Evolutionary conservation across 768 basidiomycete genomes (phyloP).

Genomic region (Suillus tomentosus): DNA sequence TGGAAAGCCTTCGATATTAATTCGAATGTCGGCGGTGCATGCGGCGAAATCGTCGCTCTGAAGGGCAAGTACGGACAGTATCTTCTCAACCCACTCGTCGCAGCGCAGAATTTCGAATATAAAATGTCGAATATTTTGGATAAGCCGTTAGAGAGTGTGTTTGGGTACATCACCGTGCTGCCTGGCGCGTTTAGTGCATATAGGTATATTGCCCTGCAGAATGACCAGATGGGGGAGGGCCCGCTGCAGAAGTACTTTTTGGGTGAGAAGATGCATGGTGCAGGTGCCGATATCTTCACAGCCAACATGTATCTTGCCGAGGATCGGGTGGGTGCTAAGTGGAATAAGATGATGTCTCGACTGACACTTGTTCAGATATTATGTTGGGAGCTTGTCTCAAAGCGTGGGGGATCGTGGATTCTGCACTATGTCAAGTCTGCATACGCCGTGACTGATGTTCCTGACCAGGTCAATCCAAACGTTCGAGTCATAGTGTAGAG

Average conservation of each 20-base stretch:
- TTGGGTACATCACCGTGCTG: constrained; percentile 93
- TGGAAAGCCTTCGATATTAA: constrained; percentile 97
- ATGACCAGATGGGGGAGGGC: constrained; percentile 80
- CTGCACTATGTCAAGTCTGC: constrained; percentile 97
- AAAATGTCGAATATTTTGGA: constrained; percentile 94
- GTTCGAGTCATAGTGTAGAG: not conserved
- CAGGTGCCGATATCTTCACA: constrained; percentile 88
- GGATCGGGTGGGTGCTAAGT: constrained; percentile 57
- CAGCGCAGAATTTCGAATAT: constrained; percentile 93
- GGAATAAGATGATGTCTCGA: not conserved
- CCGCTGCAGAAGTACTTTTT: constrained; percentile 96
- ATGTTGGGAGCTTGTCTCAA: constrained; percentile 98
- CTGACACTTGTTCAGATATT: constrained; percentile 61
- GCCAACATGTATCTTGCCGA: constrained; percentile 97
- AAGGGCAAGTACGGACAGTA: constrained; percentile 83
- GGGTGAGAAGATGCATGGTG: constrained; percentile 92
- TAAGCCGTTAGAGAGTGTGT: constrained; percentile 86
- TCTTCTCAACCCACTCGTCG: constrained; percentile 83
- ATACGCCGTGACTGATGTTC: constrained; percentile 90
- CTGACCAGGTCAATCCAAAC: constrained; percentile 64
- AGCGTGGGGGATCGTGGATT: constrained; percentile 86
- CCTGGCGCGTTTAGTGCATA: constrained; percentile 94
- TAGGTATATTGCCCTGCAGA: constrained; percentile 88
- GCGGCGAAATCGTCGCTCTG: constrained; percentile 93
- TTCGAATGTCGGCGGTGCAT: constrained; percentile 88